Conservation (phyloP, 2,329 filamentous ascomycete species). For the Aureobasidium pullulans region DNA sequence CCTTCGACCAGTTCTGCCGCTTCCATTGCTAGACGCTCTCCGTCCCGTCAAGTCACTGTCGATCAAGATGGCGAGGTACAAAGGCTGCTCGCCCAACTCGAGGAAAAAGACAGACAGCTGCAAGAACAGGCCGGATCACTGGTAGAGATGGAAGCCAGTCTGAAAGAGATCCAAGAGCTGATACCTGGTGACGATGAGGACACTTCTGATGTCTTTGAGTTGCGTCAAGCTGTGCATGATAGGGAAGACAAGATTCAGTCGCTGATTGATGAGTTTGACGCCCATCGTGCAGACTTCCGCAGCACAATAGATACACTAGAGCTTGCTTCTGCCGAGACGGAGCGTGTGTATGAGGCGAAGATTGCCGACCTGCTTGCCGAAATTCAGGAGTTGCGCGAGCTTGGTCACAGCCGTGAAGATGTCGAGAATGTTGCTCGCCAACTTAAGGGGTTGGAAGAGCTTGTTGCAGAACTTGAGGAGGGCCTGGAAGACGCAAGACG, state of each 20-base stretch:
- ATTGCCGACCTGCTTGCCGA: constrained; percentile 81
- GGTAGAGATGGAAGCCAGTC: constrained; percentile 80
- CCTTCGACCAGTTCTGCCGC: constrained; percentile 45
- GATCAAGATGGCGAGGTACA: constrained; percentile 62
- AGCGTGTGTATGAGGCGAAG: constrained; percentile 90
- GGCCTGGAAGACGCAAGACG: constrained; percentile 89
- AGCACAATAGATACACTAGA: constrained; percentile 96
- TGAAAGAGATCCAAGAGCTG: constrained; percentile 71
- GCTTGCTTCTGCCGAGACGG: constrained; percentile 89
- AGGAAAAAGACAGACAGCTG: constrained; percentile 80
- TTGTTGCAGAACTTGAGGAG: constrained; percentile 94
- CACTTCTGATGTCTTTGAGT: constrained; percentile 37
- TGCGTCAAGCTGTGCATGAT: constrained; percentile 77
- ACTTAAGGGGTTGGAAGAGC: constrained; percentile 88
- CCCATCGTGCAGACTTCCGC: constrained; percentile 88
- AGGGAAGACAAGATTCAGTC: constrained; percentile 96
- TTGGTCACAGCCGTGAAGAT: constrained; percentile 77
- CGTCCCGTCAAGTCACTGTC: constrained; percentile 27
- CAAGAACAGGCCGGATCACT: constrained; percentile 77
- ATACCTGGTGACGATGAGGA: constrained; percentile 54
- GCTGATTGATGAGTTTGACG: constrained; percentile 89
- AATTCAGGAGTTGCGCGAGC: constrained; percentile 61
- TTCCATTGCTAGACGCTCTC: constrained; percentile 26
- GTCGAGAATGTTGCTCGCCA: constrained; percentile 86
- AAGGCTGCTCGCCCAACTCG: constrained; percentile 63